Evolutionary conservation across 2,329 filamentous ascomycete genomes (phyloP).

Genomic region (Aspergillus fumigatus): DNA sequence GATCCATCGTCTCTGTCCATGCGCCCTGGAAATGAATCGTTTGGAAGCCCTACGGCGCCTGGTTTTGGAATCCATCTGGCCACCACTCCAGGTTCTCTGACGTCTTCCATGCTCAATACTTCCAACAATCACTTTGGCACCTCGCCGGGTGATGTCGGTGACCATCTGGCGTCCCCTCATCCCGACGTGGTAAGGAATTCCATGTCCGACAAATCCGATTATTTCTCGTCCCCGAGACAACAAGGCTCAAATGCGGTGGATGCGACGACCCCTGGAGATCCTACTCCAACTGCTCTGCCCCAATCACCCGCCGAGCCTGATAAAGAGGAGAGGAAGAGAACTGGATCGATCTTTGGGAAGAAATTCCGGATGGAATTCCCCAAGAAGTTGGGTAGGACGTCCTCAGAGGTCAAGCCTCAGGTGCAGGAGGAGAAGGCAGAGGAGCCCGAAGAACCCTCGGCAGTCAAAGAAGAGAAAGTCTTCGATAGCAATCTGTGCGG

Average conservation of each 20-base stretch:
- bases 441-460: conserved; percentile 47
- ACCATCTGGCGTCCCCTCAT: conserved; percentile 45
- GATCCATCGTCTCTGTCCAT: conserved; percentile 50
- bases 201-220: conserved; percentile 65
- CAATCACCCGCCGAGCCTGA: conserved; percentile 53
- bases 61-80: conserved; percentile 74
- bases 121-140: conserved; percentile 29
- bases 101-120: conserved; percentile 25
- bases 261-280: conserved; percentile 41
- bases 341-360: conserved; percentile 67
- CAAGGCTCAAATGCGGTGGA: conserved; percentile 48
- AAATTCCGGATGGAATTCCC: conserved; percentile 72
- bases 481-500: conserved; percentile 45
- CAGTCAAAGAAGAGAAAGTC: conserved; percentile 45
- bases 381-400: conserved; percentile 74
- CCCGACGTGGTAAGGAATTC: conserved; percentile 45
- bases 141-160: conserved; percentile 28
- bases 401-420: conserved; percentile 65
- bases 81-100: conserved; percentile 53
- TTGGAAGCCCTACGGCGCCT: conserved; percentile 62
- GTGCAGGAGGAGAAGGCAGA: conserved; percentile 69
- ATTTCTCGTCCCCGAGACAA: conserved; percentile 61
- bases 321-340: conserved; percentile 58
- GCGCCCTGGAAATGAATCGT: conserved; percentile 57
- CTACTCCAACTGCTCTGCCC: conserved; percentile 42